Conservation (phyloP, 192 early-diverging fungal genomes). For the Diversispora epigaea region DNA sequence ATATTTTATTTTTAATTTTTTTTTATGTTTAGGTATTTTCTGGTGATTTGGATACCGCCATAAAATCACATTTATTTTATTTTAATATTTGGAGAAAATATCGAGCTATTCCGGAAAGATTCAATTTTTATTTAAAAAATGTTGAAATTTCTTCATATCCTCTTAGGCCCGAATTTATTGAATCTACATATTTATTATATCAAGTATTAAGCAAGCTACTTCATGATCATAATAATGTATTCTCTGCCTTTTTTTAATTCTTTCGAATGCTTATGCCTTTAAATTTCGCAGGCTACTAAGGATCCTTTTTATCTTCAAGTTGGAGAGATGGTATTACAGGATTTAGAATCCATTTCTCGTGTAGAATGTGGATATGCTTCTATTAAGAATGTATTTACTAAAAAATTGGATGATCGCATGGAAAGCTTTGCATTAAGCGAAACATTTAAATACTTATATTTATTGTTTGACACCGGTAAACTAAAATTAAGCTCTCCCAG, state of each 20-base stretch:
- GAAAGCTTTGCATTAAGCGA: constrained; percentile 94
- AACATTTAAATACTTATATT: constrained; percentile 94
- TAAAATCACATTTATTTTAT: constrained; percentile 77
- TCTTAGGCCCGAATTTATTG: constrained; percentile 89
- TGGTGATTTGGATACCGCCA: constrained; percentile 85
- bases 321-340: constrained; percentile 82
- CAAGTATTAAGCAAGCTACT: constrained; percentile 36
- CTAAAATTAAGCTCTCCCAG: neutral
- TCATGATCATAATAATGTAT: neutral
- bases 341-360: constrained; percentile 69
- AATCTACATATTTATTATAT: constrained; percentile 92
- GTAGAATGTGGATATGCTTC: constrained; percentile 81
- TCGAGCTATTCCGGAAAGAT: constrained; percentile 84
- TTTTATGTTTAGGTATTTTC: constrained; percentile 60
- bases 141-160: constrained; percentile 76
- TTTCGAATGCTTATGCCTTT: neutral
- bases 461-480: constrained; percentile 86
- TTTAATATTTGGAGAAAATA: constrained; percentile 87
- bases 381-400: constrained; percentile 62
- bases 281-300: constrained; percentile 63
- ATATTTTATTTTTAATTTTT: neutral
- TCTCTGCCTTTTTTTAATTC: constrained; percentile 27
- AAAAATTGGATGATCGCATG: constrained; percentile 79
- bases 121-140: constrained; percentile 67
- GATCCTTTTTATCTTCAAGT: constrained; percentile 90